Base-by-base conservation (phyloP, 345 rosid genomes). In the Salix koriyanagi region DNA sequence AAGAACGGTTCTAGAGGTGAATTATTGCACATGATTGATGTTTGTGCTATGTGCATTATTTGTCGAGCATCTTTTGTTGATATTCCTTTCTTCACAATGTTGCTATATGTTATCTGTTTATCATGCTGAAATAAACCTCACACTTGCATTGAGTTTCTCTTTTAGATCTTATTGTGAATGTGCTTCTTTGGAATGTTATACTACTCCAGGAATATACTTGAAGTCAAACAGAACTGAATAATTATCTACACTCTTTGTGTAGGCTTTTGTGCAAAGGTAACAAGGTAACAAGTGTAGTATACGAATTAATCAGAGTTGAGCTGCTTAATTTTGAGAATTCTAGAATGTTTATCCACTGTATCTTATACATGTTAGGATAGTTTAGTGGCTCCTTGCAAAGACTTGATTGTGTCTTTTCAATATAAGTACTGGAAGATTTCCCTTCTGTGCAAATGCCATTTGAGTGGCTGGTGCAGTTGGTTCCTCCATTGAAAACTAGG, bases 391-490 rank as follows among this genome's bases (percentile, higher is more conserved):
- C 8, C 37, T 25, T 48, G 15, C 28, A 19, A 37, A 28, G 69
- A 66, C 66, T 46, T 67, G 25, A 78, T 76, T 64, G 25, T 61
- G 9, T 79, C 46, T 60, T 80, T 76, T 34, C 72, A 62, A 23
- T 78, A 71, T 70, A 93, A 98, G 98, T 92, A 74, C 71, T 96
- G 62, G 92, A 92, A 85, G 99, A 96, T 86, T 96, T 96, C 76
- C 94, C 97, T 56, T 96, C 97, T 18, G 99, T 91, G 70, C 89
- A 90, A 83, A 80, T 96, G 88, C 96, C 99, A 65, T 89, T 96
- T 66, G 94, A 96, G 76, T 93, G 98, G 99, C 79, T 96, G 77
- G 97, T 96, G 77, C 96, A 92, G 80, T 84, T 96, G 87, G 94
- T 90, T 71, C 99, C 99, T 74, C 89, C 91, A 2, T 82, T 93